Base-by-base conservation (phyloP, 768 basidiomycete species). In the Ephemerocybe angulata region DNA sequence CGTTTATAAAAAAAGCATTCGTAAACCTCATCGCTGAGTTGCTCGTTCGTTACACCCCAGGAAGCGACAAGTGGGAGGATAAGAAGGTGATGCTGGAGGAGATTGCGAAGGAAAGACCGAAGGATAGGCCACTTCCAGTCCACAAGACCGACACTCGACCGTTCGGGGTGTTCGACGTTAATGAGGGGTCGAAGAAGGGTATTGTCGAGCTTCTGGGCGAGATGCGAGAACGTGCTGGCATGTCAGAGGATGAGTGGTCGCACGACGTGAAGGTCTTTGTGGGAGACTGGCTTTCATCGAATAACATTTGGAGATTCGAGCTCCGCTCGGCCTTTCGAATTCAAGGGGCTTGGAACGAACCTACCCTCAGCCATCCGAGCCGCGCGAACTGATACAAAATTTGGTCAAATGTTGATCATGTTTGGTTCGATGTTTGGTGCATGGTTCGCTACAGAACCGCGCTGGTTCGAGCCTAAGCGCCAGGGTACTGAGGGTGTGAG, bases 281-380 rank as follows among this genome's bases (percentile, higher is more conserved):
- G 5, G 70, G 70, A 7, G 70, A 71, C 54, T 70, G 64, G 66
- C 54, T 71, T 2, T 67, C 70, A 6, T 41, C 63, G 0, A 65
- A 52, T 40, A 68, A 68, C 55, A 48, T 67, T 21, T 61, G 65
- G 1, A n/a, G n/a, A n/a, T n/a, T n/a, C n/a, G n/a, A n/a, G n/a
- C n/a, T n/a, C n/a, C n/a, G n/a, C n/a, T n/a, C n/a, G n/a, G n/a
- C n/a, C n/a, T n/a, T n/a, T n/a, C n/a, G n/a, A n/a, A n/a, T n/a
- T n/a, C n/a, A n/a, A n/a, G n/a, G n/a, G n/a, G n/a, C n/a, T n/a
- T n/a, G n/a, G n/a, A n/a, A n/a, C n/a, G n/a, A n/a, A n/a, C n/a
- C n/a, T n/a, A n/a, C n/a, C n/a, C n/a, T n/a, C n/a, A n/a, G n/a
- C n/a, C n/a, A n/a, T n/a, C n/a, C n/a, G n/a, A n/a, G n/a, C n/a